Evolutionary conservation across 768 basidiomycete species (phyloP).

Genomic region (Phanerochaete carnosa): DNA sequence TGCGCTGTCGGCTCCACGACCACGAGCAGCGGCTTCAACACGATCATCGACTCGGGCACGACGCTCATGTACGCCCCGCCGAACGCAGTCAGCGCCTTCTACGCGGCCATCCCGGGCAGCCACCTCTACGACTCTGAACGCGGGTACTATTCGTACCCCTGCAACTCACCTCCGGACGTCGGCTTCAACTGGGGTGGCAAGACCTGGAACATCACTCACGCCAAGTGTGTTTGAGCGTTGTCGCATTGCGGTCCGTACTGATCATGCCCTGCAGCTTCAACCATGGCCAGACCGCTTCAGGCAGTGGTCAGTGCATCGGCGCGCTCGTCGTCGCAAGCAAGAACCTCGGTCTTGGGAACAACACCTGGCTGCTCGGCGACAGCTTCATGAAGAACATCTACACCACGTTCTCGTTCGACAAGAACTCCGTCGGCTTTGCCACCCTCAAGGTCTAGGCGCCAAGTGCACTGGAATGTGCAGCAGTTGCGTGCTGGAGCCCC

Average conservation of each 20-base stretch:
- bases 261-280: too few species aligned
- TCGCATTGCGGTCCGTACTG: conserved; percentile 7
- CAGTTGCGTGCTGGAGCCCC: too few species aligned
- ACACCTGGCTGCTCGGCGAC: conserved; percentile 31
- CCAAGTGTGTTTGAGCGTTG: conserved; percentile 16
- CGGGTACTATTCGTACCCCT: conserved; percentile 28
- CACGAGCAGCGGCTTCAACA: conserved; percentile 18
- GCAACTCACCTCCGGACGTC: conserved; percentile 21
- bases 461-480: too few species aligned
- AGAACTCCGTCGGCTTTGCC: too few species aligned
- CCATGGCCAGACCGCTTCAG: conserved; percentile 17
- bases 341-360: conserved; percentile 26
- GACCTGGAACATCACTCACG: conserved; percentile 28
- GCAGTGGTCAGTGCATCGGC: conserved; percentile 24
- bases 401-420: too few species aligned
- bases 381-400: too few species aligned
- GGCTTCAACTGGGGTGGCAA: conserved; percentile 28
- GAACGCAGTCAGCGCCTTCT: conserved; percentile 8
- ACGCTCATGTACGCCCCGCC: too few species aligned
- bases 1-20: conserved; percentile 17
- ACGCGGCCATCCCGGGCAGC: conserved; percentile 16
- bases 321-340: conserved; percentile 27
- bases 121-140: conserved; percentile 19
- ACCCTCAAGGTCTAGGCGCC: too few species aligned
- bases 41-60: conserved; percentile 32